Percentiles rank a stretch among this genome's conserved stretches.
Evolutionary conservation across 768 basidiomycete species (phyloP).

Genomic region (Lactarius hatsudake): DNA sequence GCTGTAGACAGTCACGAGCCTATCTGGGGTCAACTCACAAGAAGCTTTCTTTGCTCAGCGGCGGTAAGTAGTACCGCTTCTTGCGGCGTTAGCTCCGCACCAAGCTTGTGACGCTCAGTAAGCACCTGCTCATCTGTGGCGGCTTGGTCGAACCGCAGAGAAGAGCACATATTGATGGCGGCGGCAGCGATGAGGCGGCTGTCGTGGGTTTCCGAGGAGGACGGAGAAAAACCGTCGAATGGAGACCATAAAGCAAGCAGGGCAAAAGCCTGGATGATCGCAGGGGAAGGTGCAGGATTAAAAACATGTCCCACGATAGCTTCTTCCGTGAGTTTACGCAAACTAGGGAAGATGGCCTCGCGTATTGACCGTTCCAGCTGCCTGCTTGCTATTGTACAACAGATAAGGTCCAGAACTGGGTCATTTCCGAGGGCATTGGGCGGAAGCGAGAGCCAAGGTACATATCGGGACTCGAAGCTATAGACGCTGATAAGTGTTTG

Average conservation of each 20-base stretch:
- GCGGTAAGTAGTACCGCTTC: slow-evolving; percentile 6
- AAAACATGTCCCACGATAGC: slow-evolving; percentile 41
- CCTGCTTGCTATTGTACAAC: slow-evolving; percentile 46
- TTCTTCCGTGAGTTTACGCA: slow-evolving; percentile 43
- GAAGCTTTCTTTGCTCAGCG: slow-evolving; percentile 7
- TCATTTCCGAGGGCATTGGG: slow-evolving; percentile 34
- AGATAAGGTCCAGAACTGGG: slow-evolving; percentile 42
- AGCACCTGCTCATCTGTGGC: slow-evolving; percentile 16
- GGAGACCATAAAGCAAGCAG: slow-evolving; percentile 47
- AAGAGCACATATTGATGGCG: slow-evolving; percentile 49
- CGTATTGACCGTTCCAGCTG: slow-evolving; percentile 41
- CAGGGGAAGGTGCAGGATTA: slow-evolving; percentile 41
- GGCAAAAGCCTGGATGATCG: slow-evolving; percentile 42
- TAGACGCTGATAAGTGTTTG: background rate
- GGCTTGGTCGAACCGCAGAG: slow-evolving; percentile 37
- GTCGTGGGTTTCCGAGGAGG: slow-evolving; percentile 37
- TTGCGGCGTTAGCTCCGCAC: slow-evolving; percentile 8
- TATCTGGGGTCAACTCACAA: slow-evolving; percentile 11
- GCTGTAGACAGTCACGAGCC: background rate
- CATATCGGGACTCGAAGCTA: slow-evolving; percentile 45
- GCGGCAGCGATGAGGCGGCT: slow-evolving; percentile 40
- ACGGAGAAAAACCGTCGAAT: slow-evolving; percentile 33
- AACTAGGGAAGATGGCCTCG: slow-evolving; percentile 38
- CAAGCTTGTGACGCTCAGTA: slow-evolving; percentile 17
- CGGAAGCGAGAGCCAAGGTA: slow-evolving; percentile 44